Conservation (phyloP, 192 early-diverging fungal genomes). For the Geosiphon pyriformis region DNA sequence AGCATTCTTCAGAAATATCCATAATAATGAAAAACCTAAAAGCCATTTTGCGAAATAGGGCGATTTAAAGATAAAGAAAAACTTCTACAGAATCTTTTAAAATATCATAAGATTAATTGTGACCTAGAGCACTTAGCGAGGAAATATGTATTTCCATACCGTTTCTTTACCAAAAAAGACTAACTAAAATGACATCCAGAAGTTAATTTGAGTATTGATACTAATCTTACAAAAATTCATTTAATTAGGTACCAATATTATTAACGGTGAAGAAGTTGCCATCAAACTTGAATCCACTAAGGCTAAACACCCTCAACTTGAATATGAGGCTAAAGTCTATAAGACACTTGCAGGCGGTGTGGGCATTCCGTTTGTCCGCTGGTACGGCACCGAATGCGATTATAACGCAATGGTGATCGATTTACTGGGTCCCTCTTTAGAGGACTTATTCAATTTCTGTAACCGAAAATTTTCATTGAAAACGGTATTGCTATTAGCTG, state of each 20-base stretch:
- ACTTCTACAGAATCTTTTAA: too few relatives aligned
- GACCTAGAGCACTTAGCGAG: too few relatives aligned
- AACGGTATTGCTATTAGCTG: slow-evolving; percentile 78
- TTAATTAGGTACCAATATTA: slow-evolving; percentile 39
- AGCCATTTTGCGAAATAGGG: too few relatives aligned
- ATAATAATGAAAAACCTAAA: too few relatives aligned
- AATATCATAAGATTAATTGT: too few relatives aligned
- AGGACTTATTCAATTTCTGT: slow-evolving; percentile 88
- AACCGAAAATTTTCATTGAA: slow-evolving; percentile 84
- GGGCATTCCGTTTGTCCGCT: slow-evolving; percentile 84
- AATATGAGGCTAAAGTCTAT: slow-evolving; percentile 97
- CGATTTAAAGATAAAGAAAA: too few relatives aligned
- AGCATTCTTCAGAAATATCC: slow-evolving; percentile 19
- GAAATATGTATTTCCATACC: too few relatives aligned
- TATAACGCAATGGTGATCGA: slow-evolving; percentile 86
- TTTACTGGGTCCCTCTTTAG: slow-evolving; percentile 85
- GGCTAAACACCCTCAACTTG: slow-evolving; percentile 94
- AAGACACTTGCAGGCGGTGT: slow-evolving; percentile 88
- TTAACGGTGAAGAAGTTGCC: slow-evolving; percentile 89
- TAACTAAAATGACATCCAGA: neutral
- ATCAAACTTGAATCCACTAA: slow-evolving; percentile 94
- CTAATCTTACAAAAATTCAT: neutral
- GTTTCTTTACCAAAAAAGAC: neutral
- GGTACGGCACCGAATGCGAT: slow-evolving; percentile 78
- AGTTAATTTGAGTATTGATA: too few relatives aligned